Evolutionary conservation across 2,329 filamentous ascomycete species (phyloP).

Genomic region (Neospermospora avenae): DNA sequence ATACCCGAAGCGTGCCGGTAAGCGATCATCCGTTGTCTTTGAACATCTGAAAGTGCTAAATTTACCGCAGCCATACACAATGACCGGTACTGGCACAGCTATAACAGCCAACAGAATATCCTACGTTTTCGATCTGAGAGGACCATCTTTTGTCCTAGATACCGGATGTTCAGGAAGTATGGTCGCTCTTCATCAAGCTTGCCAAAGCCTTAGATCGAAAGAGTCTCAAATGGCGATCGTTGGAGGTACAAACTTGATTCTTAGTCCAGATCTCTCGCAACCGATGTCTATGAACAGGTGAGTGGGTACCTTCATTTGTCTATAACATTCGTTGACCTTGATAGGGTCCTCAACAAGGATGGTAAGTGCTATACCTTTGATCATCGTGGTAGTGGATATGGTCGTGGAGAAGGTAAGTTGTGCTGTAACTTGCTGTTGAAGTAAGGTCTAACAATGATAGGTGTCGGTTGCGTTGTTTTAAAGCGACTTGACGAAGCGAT

Average conservation of each 20-base stretch:
- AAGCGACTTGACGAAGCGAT: conserved; percentile 42
- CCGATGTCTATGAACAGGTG: not conserved
- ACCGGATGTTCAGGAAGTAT: conserved; percentile 56
- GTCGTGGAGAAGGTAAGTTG: conserved; percentile 40
- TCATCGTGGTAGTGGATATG: conserved; percentile 39
- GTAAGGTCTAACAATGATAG: too few species aligned
- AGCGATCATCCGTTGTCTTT: not conserved
- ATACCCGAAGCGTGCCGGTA: not conserved
- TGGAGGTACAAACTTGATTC: conserved; percentile 37
- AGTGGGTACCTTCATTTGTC: not conserved
- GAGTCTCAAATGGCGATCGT: conserved; percentile 42
- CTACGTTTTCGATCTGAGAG: conserved; percentile 48
- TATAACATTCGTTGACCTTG: not conserved
- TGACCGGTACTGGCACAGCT: conserved; percentile 28
- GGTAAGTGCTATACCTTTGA: conserved; percentile 15
- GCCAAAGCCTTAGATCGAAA: conserved; percentile 44
- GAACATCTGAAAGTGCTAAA: not conserved
- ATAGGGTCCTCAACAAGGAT: conserved; percentile 4
- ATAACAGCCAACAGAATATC: conserved; percentile 54
- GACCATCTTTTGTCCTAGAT: conserved; percentile 52
- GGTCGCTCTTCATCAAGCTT: conserved; percentile 51
- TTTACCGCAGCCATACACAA: not conserved
- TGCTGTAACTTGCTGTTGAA: too few species aligned
- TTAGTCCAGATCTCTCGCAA: conserved; percentile 36
- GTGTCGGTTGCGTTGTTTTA: conserved; percentile 38